Base-by-base conservation (phyloP, 306 rosid species). In the Cucumis sativus region DNA sequence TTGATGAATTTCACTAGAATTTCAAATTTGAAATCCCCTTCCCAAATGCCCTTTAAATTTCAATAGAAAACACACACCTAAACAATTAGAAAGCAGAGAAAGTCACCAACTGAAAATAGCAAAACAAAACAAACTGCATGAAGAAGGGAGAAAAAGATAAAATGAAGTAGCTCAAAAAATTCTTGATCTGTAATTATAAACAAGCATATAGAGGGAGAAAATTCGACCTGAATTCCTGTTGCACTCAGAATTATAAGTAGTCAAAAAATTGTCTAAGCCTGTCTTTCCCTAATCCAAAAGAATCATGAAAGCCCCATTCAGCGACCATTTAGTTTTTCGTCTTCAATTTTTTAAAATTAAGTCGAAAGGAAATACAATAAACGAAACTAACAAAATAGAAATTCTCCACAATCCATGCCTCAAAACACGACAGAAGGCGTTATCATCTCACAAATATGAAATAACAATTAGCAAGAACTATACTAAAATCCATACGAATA, bases 11-110 rank as follows among this genome's bases (percentile, higher is more conserved):
- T 78, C 71, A 8, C 64, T 15, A 57, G 21, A 21, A 83, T 66
- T 21, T 25, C 21, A 17, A 51, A 68, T 11, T 77, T 55, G 64
- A 78, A 78, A 77, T 52, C 81, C 17, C 4, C 40, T 14, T 52
- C 82, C 43, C 40, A 13, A 35, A 21, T 54, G 70, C 78, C 8
- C 82, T 65, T 70, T 18, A 28, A 78, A 28, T 82, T 64, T 77
- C 51, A 9, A 57, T 77, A 77, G 74, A 43, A 80, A 77, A 15
- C 3, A 35, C 28, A 35, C 28, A 76, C 67, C 58, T 2, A 49
- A 43, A 17, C 11, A 58, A 39, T 35, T 12, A 77, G 74, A n/a
- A 56, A 80, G 68, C 62, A n/a, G 40, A 10, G 49, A 25, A 62
- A 69, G 25, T 71, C 59, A 49, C n/a, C 60, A 74, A 12, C 59